phyloP scores from a whole-genome alignment of 192 early-diverging fungal species.

The Coemansia sp. region DNA sequence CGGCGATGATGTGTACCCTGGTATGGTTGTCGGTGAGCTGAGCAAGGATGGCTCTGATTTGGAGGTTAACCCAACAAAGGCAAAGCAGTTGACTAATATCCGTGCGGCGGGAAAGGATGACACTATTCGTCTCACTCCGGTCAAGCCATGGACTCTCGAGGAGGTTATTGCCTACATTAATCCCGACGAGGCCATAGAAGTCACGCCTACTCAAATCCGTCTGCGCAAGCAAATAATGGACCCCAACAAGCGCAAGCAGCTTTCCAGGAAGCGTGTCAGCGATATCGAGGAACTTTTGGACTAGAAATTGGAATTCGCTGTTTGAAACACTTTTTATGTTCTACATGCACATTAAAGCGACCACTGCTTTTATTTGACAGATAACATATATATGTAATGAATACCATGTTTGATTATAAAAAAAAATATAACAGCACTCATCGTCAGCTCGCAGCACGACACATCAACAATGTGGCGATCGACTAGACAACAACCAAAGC shows the following conservation, averaged over 20 bases:
- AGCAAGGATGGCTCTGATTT: conserved; percentile 66
- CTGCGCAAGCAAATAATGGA: conserved; percentile 76
- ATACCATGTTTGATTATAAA: too few relatives aligned
- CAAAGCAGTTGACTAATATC: conserved; percentile 79
- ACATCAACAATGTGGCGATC: too few relatives aligned
- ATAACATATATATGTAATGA: too few relatives aligned
- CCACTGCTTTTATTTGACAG: too few relatives aligned
- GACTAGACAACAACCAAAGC: too few relatives aligned
- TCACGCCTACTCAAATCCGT: conserved; percentile 70
- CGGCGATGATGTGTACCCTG: conserved; percentile 73
- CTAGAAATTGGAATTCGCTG: too few relatives aligned
- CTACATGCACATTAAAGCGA: too few relatives aligned
- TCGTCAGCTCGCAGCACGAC: too few relatives aligned
- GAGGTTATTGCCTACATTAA: conserved; percentile 72
- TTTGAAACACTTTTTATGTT: too few relatives aligned
- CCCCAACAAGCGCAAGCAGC: conserved; percentile 58
- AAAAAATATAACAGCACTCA: too few relatives aligned
- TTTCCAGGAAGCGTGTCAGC: conserved; percentile 45
- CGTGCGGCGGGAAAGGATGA: conserved; percentile 78
- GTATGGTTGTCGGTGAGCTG: conserved; percentile 86
- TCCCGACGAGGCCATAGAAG: conserved; percentile 82
- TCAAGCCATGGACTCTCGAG: conserved; percentile 65
- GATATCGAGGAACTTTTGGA: conserved; percentile 39
- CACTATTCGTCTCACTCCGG: conserved; percentile 64
- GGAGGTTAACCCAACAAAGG: conserved; percentile 80